Evolutionary conservation across 192 early-diverging fungal species (phyloP).

Genomic region (Entomortierella parvispora): DNA sequence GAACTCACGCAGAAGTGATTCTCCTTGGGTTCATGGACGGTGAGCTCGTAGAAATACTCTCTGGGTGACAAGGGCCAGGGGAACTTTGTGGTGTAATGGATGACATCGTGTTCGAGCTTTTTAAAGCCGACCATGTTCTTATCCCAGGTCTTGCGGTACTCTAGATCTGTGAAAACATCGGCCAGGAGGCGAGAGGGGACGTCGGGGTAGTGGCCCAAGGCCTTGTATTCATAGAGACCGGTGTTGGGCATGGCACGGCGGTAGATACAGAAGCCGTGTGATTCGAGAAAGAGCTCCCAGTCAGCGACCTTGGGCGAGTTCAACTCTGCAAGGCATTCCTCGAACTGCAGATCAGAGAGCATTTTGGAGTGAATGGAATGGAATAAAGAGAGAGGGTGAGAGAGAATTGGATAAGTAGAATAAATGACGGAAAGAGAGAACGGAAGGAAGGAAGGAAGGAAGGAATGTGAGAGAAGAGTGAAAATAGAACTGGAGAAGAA

Average conservation of each 20-base stretch:
- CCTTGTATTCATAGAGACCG: constrained; percentile 59
- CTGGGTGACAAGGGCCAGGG: constrained; percentile 62
- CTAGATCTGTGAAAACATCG: constrained; percentile 62
- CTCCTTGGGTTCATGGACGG: constrained; percentile 43
- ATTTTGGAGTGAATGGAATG: constrained; percentile 10
- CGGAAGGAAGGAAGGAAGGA: background rate
- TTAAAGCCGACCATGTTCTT: constrained; percentile 61
- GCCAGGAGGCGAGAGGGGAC: constrained; percentile 53
- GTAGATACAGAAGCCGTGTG: constrained; percentile 54
- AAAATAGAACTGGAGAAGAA: background rate
- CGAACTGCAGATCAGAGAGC: constrained; percentile 48
- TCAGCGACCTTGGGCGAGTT: constrained; percentile 31
- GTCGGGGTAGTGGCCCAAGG: constrained; percentile 56
- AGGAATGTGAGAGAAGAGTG: background rate
- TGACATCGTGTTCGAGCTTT: constrained; percentile 45
- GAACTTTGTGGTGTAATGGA: constrained; percentile 60
- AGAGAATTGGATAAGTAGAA: background rate
- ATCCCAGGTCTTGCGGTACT: constrained; percentile 64
- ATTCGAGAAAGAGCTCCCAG: constrained; percentile 56
- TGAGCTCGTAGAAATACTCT: constrained; percentile 62
- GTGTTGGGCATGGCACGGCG: constrained; percentile 51
- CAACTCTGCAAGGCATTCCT: constrained; percentile 42
- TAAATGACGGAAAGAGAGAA: background rate
- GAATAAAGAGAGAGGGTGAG: background rate
- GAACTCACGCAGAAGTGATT: constrained; percentile 48